Conservation (phyloP, 805 yeast species). For the Barnettozyma salicaria region DNA sequence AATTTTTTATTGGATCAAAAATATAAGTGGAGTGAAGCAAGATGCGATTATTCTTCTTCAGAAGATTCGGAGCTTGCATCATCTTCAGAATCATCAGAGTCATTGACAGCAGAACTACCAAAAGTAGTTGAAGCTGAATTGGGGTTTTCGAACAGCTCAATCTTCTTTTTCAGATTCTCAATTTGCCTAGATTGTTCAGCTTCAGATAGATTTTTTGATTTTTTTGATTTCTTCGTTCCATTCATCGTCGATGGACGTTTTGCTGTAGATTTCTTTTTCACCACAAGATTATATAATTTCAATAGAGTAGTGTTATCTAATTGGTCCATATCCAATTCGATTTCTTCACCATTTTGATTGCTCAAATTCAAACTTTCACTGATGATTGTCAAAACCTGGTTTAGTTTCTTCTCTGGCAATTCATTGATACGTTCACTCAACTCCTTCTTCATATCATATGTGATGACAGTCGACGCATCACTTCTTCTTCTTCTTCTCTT, state of each 20-base stretch:
- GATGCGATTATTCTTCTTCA: slow-evolving; percentile 55
- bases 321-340: slow-evolving; percentile 93
- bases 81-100: slow-evolving; percentile 40
- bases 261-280: slow-evolving; percentile 33
- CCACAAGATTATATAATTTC: slow-evolving; percentile 79
- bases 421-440: slow-evolving; percentile 80
- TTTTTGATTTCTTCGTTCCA: slow-evolving; percentile 33
- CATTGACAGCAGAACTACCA: slow-evolving; percentile 30
- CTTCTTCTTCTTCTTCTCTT: slow-evolving; percentile 26
- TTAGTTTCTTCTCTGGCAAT: slow-evolving; percentile 71
- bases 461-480: slow-evolving; percentile 41
- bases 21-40: neutral
- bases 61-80: slow-evolving; percentile 61
- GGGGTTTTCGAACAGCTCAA: slow-evolving; percentile 57
- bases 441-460: slow-evolving; percentile 95
- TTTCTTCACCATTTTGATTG: slow-evolving; percentile 72
- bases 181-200: slow-evolving; percentile 64
- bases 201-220: slow-evolving; percentile 54
- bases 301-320: slow-evolving; percentile 78
- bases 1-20: no score
- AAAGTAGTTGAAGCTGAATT: slow-evolving; percentile 12
- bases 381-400: slow-evolving; percentile 78
- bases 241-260: slow-evolving; percentile 9
- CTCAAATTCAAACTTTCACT: slow-evolving; percentile 64
- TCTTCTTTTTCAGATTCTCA: slow-evolving; percentile 64